Evolutionary conservation across 164 flowering plant genomes (phyloP).

Genomic region (Piper longum): DNA sequence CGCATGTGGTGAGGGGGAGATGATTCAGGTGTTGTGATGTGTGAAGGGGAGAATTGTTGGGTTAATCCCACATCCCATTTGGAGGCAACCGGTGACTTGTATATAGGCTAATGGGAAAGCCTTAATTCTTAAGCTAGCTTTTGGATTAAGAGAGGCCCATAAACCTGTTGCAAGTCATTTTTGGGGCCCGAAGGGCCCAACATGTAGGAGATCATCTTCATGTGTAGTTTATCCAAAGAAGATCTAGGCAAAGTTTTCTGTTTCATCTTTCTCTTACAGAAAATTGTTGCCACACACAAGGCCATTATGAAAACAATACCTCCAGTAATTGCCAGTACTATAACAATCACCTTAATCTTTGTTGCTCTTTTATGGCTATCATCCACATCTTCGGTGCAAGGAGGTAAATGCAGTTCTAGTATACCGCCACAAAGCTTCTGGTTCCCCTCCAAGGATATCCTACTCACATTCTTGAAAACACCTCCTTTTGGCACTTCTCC

Average conservation of each 20-base stretch:
- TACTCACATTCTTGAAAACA: conserved; percentile 19
- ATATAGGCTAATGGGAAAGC: no score
- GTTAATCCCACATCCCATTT: no score
- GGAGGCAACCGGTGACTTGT: no score
- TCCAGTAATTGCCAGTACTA: not conserved
- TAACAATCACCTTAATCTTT: not conserved
- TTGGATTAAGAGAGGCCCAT: no score
- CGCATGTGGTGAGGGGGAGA: not conserved
- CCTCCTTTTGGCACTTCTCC: conserved; percentile 32
- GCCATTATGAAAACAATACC: not conserved
- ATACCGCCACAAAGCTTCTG: conserved; percentile 27
- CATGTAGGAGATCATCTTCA: no score
- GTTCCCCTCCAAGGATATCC: conserved; percentile 18
- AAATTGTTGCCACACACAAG: not conserved
- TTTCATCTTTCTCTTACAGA: no score
- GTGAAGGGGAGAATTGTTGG: not conserved
- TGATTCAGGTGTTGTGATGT: not conserved
- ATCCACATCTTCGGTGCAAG: conserved; percentile 5
- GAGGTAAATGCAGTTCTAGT: conserved; percentile 11
- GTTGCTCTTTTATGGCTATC: not conserved
- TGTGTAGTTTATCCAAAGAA: no score
- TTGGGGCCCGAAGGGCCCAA: no score
- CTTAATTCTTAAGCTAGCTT: no score
- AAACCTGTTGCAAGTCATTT: no score
- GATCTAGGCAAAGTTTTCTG: no score